Base-by-base conservation (phyloP, 2,329 filamentous ascomycete genomes). In the Claviceps sorghi region DNA sequence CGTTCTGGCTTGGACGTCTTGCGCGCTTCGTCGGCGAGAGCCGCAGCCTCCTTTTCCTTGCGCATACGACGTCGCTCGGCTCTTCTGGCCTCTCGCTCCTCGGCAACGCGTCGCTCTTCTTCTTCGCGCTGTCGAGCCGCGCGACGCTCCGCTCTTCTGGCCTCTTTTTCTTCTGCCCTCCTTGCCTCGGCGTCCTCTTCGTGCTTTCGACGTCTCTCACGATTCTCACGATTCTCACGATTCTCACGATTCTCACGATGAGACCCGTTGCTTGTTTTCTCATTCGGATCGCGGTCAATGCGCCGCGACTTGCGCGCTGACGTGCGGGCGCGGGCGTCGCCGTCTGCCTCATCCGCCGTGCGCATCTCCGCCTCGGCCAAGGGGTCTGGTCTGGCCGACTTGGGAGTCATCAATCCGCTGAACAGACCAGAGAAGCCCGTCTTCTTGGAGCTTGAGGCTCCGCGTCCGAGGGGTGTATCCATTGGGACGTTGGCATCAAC, bases 231-330 rank as follows among this genome's bases (percentile, higher is more conserved):
- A 42, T 74, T 72, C 55, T 81, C 77, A 32, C 76, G 74, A 8
- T 77, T 41, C 17, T 41, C 38, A n/a, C 38, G 77, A 42, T 74
- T 72, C 55, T 81, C 77, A 32, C 76, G 74, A 8, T 77, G 71
- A 21, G 73, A 70, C 49, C 83, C 80, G 51, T 82, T 77, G 29
- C 56, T 58, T 10, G 51, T 53, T 42, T 58, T 60, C 2, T 60
- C 61, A 4, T 71, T 72, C 7, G 70, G 72, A 46, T 71, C 69
- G 8, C 67, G 69, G 53, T 81, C 78, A 2, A 76, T 73, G 17
- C 75, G 76, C 50, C 72, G 76, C 1, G 79, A 75, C 52, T 76
- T 77, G n/a, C 83, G 79, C 53, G 80, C 80, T 32, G 78, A 79
- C 45, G 75, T 76, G 48, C 80, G 76, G 21, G 77, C 79, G 48